Base-by-base conservation (phyloP, 2,329 filamentous ascomycete genomes). In the Apiospora pterosperma region DNA sequence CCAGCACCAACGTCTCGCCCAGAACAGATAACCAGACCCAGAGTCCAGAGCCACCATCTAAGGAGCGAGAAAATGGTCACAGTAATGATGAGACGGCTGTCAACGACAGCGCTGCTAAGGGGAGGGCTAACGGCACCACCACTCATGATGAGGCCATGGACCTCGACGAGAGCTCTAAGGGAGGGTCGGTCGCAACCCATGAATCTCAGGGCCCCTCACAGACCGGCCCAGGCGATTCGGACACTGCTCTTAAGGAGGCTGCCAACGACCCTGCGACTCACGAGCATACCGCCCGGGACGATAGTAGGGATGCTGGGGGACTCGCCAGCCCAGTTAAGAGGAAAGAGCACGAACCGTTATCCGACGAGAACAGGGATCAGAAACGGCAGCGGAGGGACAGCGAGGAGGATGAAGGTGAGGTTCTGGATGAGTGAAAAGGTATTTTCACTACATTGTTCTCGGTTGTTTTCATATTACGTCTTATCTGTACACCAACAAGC, bases 1-100 rank as follows among this genome's bases (percentile, higher is more conserved):
- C 82, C 3, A 84, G 82, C 62, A 79, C 78, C 23, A 80, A 80
- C 31, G 86, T 84, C 1, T 82, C 84, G 0, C 76, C 80, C 67
- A 78, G 80, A 55, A 75, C 77, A 12, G 83, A 85, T 36, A 78
- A 81, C 55, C 78, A 76, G 16, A 85, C 83, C 31, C 81, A 81
- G 67, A 85, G 84, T 66, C 84, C 84, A 0, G 77, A 71, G 31
- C 71, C 69, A 28, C 16, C 16, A 34, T 60, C 58, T 16, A 36
- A 60, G 34, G 34, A 23, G 34, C 58, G 36, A 38, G 58, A n/a
- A 7, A 36, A 36, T 23, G 34, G 34, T n/a, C 58, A 60, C 34
- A 38, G 34, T 38, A 60, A 60, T 14, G 58, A 39, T 28, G 58
- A 60, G 34, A 39, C 58, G 23, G 23, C 5, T 58, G 44, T n/a